Conservation (phyloP, 306 rosid genomes). For the Fragaria vesca region DNA sequence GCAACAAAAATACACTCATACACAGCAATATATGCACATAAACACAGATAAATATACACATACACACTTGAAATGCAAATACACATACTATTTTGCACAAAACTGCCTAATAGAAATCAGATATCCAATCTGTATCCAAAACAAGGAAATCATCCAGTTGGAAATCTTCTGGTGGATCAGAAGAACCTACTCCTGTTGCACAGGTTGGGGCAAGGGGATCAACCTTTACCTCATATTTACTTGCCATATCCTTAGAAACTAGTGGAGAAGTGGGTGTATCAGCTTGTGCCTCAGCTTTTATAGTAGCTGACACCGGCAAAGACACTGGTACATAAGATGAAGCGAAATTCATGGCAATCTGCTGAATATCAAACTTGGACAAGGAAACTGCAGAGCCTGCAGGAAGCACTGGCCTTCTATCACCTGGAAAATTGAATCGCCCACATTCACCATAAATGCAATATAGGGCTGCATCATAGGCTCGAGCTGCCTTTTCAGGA, state of each 20-base stretch:
- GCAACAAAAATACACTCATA: background rate
- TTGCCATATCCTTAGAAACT: slow-evolving; percentile 8
- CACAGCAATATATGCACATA: background rate
- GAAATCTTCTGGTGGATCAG: slow-evolving; percentile 15
- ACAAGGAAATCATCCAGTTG: slow-evolving; percentile 25
- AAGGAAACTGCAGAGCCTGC: slow-evolving; percentile 11
- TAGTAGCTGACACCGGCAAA: slow-evolving; percentile 5
- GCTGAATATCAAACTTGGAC: slow-evolving; percentile 21
- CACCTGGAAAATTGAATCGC: slow-evolving; percentile 27
- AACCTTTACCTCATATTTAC: slow-evolving; percentile 5
- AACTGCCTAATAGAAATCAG: slow-evolving; percentile 20
- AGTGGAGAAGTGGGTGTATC: slow-evolving; percentile 8
- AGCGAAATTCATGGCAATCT: slow-evolving; percentile 17
- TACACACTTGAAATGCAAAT: background rate
- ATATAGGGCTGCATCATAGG: slow-evolving; percentile 30
- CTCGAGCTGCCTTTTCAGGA: slow-evolving; percentile 27
- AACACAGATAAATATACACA: background rate
- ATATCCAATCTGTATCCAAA: slow-evolving; percentile 30
- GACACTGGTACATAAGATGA: slow-evolving; percentile 17
- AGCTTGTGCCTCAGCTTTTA: slow-evolving; percentile 7
- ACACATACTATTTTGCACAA: background rate
- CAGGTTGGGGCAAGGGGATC: slow-evolving; percentile 11
- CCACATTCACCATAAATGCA: slow-evolving; percentile 32
- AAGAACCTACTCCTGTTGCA: slow-evolving; percentile 10
- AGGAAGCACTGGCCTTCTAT: slow-evolving; percentile 21